Percentiles rank a stretch among this genome's conserved stretches.
Evolutionary conservation across 176 grass and related monocot species (phyloP).

Genomic region (Avena sativa): DNA sequence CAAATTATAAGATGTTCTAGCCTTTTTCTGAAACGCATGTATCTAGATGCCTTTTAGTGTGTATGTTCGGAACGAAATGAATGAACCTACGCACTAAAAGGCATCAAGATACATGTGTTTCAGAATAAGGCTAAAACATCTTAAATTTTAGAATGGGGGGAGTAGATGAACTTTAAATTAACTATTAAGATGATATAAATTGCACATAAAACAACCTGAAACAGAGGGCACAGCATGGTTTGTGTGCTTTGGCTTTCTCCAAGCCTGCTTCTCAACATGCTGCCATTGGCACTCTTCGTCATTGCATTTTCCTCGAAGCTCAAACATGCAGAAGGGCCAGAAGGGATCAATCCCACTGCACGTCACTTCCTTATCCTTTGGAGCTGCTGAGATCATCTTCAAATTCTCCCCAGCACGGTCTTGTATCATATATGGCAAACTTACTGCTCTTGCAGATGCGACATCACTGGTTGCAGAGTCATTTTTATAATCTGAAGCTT

Average conservation of each 20-base stretch:
- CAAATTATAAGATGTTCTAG: no score
- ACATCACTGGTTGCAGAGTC: conserved; percentile 40
- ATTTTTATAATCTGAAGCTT: conserved; percentile 43
- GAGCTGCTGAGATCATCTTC: conserved; percentile 30
- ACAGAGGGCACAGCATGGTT: conserved; percentile 38
- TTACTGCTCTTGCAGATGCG: conserved; percentile 38
- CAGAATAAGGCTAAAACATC: no score
- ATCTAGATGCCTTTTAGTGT: no score
- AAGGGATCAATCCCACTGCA: conserved; percentile 72
- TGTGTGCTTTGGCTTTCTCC: conserved; percentile 66
- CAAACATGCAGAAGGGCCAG: conserved; percentile 97
- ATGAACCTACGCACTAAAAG: no score
- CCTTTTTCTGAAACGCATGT: no score
- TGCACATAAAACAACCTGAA: conserved; percentile 63
- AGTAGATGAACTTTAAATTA: not conserved
- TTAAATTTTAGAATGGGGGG: no score
- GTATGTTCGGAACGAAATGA: no score
- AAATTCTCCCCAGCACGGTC: conserved; percentile 36
- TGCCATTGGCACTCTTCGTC: conserved; percentile 96
- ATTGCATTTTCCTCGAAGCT: conserved; percentile 97
- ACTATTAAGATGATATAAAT: conserved; percentile 19
- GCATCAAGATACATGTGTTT: no score
- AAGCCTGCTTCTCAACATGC: conserved; percentile 62
- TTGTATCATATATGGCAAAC: conserved; percentile 44
- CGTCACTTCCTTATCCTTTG: conserved; percentile 42